Base-by-base conservation (phyloP, 805 yeast species). In the Ogataea nakhonphanomensis region DNA sequence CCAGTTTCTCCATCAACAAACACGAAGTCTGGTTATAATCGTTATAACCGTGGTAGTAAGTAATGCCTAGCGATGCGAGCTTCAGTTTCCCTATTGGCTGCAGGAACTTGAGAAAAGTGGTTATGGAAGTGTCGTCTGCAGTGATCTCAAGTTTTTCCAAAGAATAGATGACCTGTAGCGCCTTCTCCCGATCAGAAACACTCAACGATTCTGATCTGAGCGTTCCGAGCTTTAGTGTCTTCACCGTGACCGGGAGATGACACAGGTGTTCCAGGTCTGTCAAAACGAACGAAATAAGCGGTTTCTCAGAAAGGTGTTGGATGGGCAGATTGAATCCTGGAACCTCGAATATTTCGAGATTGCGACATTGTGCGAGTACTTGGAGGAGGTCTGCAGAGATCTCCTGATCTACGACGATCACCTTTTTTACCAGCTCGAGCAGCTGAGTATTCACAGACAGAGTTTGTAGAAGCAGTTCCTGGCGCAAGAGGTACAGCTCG, bases 41-140 rank as follows among this genome's bases (percentile, higher is more conserved):
- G 30, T 62, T 66, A 22, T 65, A 57, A 1, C 73, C 74, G 49
- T 76, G 81, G 29, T 70, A 66, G 43, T 69, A 70, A 27, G 69
- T 63, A 28, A 77, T 51, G 28, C 65, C 66, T 25, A 76, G 49
- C 20, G 42, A 25, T 10, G 57, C 54, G 3, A 57, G 9, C 9
- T 21, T 6, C 13, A 32, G 27, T 7, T 8, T 8, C 1, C 32
- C 31, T 11, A 38, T 27, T 25, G 36, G 42, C 31, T 38, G 42
- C 3, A 69, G 28, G 13, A 45, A 49, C 27, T 64, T 54, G 12
- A 74, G 48, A 6, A 73, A 51, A 14, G 65, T 50, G 7, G 64
- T 48, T 3, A 71, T 58, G 1, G 61, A 46, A 7, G 46, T 17
- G 21, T 53, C 55, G 30, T 51, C 54, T 3, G 37, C 23, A 1